A percentile compares a stretch with the other conserved stretches of the same genome.
Evolutionary conservation across 495 filamentous ascomycete genomes (phyloP).

Genomic region (Aspergillus cristatus): DNA sequence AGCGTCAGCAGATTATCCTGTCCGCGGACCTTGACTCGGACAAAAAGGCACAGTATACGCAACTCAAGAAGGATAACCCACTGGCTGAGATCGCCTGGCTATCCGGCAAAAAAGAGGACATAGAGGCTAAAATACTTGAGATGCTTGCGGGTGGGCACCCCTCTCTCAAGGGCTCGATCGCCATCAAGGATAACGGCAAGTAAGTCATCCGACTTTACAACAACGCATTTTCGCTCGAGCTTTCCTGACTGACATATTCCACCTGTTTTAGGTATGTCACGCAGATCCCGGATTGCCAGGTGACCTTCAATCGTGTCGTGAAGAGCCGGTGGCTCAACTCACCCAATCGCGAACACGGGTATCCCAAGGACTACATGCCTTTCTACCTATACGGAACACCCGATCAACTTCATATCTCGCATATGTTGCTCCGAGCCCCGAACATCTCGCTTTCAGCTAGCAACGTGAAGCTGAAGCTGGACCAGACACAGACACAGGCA

Average conservation of each 20-base stretch:
- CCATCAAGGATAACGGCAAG: too few relatives aligned
- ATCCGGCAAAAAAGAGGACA: too few relatives aligned
- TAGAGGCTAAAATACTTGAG: too few relatives aligned
- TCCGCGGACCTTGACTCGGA: conserved; percentile 11
- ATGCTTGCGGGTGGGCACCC: too few relatives aligned
- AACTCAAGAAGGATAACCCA: neutral
- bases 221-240: too few relatives aligned
- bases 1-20: conserved; percentile 24
- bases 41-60: neutral
- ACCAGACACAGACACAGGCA: neutral
- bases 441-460: conserved; percentile 23
- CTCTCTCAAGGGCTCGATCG: too few relatives aligned
- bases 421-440: conserved; percentile 26
- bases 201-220: too few relatives aligned
- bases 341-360: conserved; percentile 21
- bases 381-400: conserved; percentile 38
- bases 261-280: too few relatives aligned
- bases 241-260: too few relatives aligned
- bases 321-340: conserved; percentile 21
- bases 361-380: conserved; percentile 26
- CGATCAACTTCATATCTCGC: conserved; percentile 22
- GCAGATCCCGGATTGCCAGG: too few relatives aligned
- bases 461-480: conserved; percentile 6
- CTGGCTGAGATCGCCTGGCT: too few relatives aligned
- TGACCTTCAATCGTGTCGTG: conserved; percentile 2